These are phyloP conservation scores for Plasmopara muralis DNA, from an alignment of 352 stramenopile genomes.

Conservation along the genomic window DNA sequence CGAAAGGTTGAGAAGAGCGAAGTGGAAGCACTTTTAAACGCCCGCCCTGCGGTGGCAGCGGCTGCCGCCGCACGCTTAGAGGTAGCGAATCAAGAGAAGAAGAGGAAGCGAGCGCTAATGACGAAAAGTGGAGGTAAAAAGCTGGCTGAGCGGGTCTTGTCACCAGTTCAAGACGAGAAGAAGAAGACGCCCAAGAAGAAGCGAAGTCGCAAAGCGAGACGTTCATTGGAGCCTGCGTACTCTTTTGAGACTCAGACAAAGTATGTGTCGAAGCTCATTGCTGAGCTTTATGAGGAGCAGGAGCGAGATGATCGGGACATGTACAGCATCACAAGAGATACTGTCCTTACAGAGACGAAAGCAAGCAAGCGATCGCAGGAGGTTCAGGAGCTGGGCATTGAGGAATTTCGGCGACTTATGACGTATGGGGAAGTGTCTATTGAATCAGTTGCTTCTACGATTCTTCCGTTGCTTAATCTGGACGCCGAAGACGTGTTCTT, in stretches of 20 bases:
- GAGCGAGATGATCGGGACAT: conserved; percentile 73
- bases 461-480: conserved; percentile 64
- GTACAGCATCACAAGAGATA: conserved; percentile 62
- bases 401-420: conserved; percentile 64
- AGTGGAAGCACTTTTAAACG: conserved; percentile 8
- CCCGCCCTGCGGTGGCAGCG: conserved; percentile 12
- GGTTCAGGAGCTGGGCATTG: conserved; percentile 57
- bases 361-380: conserved; percentile 54
- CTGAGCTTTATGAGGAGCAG: conserved; percentile 59
- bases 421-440: conserved; percentile 80
- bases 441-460: conserved; percentile 49
- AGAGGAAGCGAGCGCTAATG: neutral
- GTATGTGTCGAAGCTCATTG: conserved; percentile 42
- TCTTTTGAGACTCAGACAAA: conserved; percentile 26
- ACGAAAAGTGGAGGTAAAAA: conserved; percentile 6
- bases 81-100: conserved; percentile 15
- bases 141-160: conserved; percentile 21
- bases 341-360: conserved; percentile 53
- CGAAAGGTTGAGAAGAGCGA: conserved; percentile 6
- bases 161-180: conserved; percentile 46
- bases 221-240: conserved; percentile 41
- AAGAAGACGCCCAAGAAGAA: conserved; percentile 47
- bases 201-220: conserved; percentile 27
- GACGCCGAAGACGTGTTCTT: conserved; percentile 73
- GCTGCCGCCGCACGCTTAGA: conserved; percentile 13